Evolutionary conservation across 2,329 filamentous ascomycete species (phyloP).

Genomic region (Fusarium transvaalense): DNA sequence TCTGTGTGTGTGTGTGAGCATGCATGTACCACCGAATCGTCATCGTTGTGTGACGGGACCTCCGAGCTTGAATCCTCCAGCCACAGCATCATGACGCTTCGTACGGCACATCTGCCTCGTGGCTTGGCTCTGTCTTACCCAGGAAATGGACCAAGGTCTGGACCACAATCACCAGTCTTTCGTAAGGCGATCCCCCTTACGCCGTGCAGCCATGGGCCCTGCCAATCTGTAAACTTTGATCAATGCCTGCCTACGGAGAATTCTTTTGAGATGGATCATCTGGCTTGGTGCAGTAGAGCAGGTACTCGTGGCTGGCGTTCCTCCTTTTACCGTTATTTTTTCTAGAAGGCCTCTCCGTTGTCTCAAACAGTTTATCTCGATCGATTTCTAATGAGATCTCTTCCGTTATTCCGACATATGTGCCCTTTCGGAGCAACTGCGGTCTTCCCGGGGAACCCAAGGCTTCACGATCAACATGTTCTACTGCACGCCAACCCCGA

Average conservation of each 20-base stretch:
- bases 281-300: neutral
- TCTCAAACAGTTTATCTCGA: neutral
- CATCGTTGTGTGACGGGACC: slow-evolving; percentile 28
- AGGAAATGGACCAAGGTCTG: slow-evolving; percentile 25
- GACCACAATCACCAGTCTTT: slow-evolving; percentile 1
- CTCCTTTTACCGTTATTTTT: slow-evolving; percentile 14
- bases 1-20: neutral
- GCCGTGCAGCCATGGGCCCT: neutral
- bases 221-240: neutral
- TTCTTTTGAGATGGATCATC: slow-evolving; percentile 16
- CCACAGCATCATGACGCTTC: slow-evolving; percentile 35
- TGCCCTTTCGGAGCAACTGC: slow-evolving; percentile 11
- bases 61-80: slow-evolving; percentile 24
- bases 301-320: slow-evolving; percentile 15
- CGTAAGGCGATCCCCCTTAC: slow-evolving; percentile 29
- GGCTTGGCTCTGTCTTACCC: slow-evolving; percentile 28
- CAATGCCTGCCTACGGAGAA: slow-evolving; percentile 26
- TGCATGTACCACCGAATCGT: slow-evolving; percentile 16
- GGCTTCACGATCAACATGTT: slow-evolving; percentile 14
- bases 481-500: slow-evolving; percentile 29
- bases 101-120: slow-evolving; percentile 21
- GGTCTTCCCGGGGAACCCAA: slow-evolving; percentile 20
- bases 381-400: slow-evolving; percentile 18
- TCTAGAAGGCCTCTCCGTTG: slow-evolving; percentile 42
- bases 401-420: slow-evolving; percentile 15